Base-by-base conservation (phyloP, 352 stramenopile species). In the Hyaloperonospora arabidopsidis region DNA sequence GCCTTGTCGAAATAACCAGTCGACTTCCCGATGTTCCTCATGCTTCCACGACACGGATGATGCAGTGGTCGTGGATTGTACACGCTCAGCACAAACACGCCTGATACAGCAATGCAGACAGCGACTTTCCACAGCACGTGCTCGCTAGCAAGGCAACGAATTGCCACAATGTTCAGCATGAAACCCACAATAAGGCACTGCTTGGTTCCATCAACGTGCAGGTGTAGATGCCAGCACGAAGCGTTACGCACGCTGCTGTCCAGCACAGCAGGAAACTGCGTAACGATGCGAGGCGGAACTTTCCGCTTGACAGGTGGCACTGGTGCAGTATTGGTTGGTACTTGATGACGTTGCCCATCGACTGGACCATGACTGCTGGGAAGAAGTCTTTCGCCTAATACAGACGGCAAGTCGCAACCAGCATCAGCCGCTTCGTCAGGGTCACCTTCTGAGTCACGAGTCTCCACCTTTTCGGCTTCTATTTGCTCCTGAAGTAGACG, bases 171-270 rank as follows among this genome's bases (percentile, higher is more conserved):
- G 52, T 89, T 89, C 17, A 89, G 57, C 63, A 89, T 76, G 36
- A 89, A 86, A 21, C 79, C 75, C 2, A 86, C 62, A 52, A 89
- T 89, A 23, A 87, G 56, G 44, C 77, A 89, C 51, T 83, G 75
- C 52, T 89, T 85, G 22, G 66, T 76, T 11, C 79, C 79, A 45
- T 87, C 77, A 2, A 87, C 55, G 0, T 67, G 65, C 40, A 89
- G 25, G 17, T 87, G 56, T 1, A 89, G 60, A 35, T 72, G 56
- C 75, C 76, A 89, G 8, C 58, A 65, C 3, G 71, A 79, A 44
- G 56, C 39, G 15, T 46, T 29, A 14, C 61, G 18, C 45, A 53
- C 11, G 56, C 54, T 21, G 41, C 55, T 40, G 44, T 79, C 50
- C 18, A 52, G 23, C 41, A 34, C 50, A 3, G 47, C 54, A 4